Base-by-base conservation (phyloP, 83 land plant genomes). In the Picea abies region DNA sequence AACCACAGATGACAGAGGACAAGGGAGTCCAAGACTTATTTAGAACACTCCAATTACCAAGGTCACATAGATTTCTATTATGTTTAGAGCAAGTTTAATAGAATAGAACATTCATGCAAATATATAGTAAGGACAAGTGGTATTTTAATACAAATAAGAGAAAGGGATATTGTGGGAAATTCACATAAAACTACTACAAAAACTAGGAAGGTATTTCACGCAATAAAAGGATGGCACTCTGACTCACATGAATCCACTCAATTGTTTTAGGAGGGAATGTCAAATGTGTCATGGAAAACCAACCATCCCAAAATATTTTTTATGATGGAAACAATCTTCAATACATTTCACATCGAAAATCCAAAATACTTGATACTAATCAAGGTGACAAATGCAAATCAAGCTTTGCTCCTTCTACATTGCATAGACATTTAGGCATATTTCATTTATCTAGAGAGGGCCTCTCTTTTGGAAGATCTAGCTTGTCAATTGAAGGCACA, bases 291-390 rank as follows among this genome's bases (percentile, higher is more conserved):
- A 78, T 3, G 20, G 9, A n/a, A 37, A 52, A 3, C 15, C 4
- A 58, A 72, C 35, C 63, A 65, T 29, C 20, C 44, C 39, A 37
- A 37, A 37, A 37, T 4, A 4, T 37, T 37, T 4, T 37, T 37
- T 37, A 37, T 37, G 32, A 1, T 67, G 22, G 79, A 37, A 64
- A 41, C 29, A 62, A 70, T 64, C 64, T 20, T 73, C 1, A 26
- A 70, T 71, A 80, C 11, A 63, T 26, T 85, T 19, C 60, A 15
- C 70, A 60, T 62, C 66, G 70, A 37, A 37, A 37, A 37, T 4
- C 39, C 39, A 37, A 37, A 37, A 37, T 37, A 37, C 39, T 4
- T 37, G n/a, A 70, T 37, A 19, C 75, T 70, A 39, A 69, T 19
- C 73, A 35, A 15, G 25, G 3, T 12, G 14, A 35, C 44, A 37